These are phyloP conservation scores for Rhizomucor miehei DNA, from an alignment of 371 early-diverging fungal species.

Conservation along the genomic window DNA sequence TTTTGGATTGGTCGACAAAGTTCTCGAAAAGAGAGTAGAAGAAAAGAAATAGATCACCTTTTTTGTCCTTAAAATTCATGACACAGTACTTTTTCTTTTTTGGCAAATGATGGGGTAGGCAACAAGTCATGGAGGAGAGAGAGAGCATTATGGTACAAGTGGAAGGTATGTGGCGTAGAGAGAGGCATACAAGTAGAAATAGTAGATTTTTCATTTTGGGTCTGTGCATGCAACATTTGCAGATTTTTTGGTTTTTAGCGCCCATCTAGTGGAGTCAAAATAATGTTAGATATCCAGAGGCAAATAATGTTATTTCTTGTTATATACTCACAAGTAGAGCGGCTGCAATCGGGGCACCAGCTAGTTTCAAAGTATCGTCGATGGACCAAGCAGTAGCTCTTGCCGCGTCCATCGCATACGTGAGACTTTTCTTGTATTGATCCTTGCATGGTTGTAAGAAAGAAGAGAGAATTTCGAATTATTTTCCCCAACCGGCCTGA, in stretches of 20 bases:
- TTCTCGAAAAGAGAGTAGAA: constrained; percentile 65
- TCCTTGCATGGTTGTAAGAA: not conserved
- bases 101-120: too few species aligned
- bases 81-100: too few species aligned
- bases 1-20: constrained; percentile 91
- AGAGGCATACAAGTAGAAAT: too few species aligned
- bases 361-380: constrained; percentile 44
- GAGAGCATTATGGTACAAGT: too few species aligned
- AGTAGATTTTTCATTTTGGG: too few species aligned
- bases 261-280: not conserved
- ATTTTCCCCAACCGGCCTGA: too few species aligned
- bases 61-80: too few species aligned
- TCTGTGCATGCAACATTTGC: not conserved
- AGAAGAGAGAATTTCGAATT: too few species aligned
- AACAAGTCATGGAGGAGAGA: too few species aligned
- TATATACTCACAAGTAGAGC: constrained; percentile 26
- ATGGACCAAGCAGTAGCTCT: constrained; percentile 40
- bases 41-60: not conserved
- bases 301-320: not conserved
- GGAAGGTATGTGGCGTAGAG: too few species aligned
- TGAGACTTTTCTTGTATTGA: not conserved
- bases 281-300: not conserved
- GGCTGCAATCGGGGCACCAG: constrained; percentile 43
- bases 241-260: not conserved
- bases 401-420: constrained; percentile 31